These are phyloP conservation scores for Anthracocystis setariae DNA, from an alignment of 1,284 basidiomycete genomes.

Conservation along the genomic window DNA sequence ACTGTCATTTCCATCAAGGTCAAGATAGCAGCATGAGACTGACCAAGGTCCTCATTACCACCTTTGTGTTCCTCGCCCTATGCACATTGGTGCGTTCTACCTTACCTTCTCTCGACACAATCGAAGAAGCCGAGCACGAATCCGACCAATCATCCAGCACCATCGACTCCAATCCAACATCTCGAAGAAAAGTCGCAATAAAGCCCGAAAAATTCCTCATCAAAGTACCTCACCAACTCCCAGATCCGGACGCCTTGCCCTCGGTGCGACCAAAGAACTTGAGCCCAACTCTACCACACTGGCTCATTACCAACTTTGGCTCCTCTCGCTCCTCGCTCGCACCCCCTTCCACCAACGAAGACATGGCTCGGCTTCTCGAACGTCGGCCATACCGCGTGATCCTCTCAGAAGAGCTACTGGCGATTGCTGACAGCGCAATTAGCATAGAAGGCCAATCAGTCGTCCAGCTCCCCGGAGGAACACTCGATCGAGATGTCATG, in stretches of 20 bases:
- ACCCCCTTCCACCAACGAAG: slow-evolving; percentile 2
- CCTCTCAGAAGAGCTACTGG: background rate
- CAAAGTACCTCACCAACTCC: background rate
- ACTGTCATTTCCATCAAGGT: too few relatives aligned
- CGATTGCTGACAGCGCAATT: background rate
- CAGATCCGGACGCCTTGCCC: background rate
- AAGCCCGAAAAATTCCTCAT: background rate
- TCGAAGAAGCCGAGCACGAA: background rate
- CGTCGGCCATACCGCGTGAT: background rate
- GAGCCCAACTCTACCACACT: background rate
- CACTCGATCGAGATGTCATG: background rate
- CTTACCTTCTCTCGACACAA: background rate
- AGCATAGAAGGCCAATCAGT: background rate
- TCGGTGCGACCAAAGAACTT: background rate
- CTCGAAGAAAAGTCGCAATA: background rate
- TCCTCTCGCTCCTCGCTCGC: background rate
- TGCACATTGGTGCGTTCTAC: background rate
- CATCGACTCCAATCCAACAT: background rate
- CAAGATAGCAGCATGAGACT: background rate
- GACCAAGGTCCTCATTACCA: too few relatives aligned
- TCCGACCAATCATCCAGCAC: background rate
- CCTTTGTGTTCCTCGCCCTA: background rate
- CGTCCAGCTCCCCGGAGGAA: slow-evolving; percentile 1
- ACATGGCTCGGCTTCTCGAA: slow-evolving; percentile 3
- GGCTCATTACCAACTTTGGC: background rate